Conservation (phyloP, 768 basidiomycete species). For the Suillus bovinus region DNA sequence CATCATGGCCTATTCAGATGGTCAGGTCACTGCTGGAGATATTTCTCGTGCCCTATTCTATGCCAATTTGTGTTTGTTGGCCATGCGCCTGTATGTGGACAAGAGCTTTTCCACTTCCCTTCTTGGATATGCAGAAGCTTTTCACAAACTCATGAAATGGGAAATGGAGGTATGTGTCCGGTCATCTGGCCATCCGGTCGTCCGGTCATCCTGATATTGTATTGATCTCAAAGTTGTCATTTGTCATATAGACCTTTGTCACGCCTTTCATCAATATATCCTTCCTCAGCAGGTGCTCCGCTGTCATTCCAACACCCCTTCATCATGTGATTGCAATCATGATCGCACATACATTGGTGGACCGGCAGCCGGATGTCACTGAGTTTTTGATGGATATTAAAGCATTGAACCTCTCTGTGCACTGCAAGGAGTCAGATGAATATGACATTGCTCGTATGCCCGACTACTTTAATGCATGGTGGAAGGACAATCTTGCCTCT, state of each 20-base stretch:
- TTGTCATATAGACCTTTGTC: neutral
- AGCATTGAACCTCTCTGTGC: neutral
- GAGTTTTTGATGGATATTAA: neutral
- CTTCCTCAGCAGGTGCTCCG: neutral
- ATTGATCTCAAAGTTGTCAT: no score
- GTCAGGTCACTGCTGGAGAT: neutral
- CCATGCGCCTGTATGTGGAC: neutral
- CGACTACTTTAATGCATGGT: neutral
- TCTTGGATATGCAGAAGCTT: neutral
- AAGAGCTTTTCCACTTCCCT: neutral
- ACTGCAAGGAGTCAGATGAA: rapidly evolving
- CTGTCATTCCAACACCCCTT: neutral
- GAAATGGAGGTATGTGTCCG: no score
- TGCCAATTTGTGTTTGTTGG: neutral
- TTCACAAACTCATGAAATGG: no score
- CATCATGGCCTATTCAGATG: neutral
- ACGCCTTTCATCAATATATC: neutral
- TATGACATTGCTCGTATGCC: neutral
- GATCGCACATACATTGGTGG: neutral
- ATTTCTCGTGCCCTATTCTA: neutral
- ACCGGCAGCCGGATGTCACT: neutral
- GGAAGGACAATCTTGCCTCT: neutral
- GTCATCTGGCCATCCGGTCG: no score
- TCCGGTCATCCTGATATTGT: no score
- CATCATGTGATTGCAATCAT: neutral